Evolutionary conservation across 148 eudicot genomes (phyloP).

Genomic region (Chenopodium formosanum): DNA sequence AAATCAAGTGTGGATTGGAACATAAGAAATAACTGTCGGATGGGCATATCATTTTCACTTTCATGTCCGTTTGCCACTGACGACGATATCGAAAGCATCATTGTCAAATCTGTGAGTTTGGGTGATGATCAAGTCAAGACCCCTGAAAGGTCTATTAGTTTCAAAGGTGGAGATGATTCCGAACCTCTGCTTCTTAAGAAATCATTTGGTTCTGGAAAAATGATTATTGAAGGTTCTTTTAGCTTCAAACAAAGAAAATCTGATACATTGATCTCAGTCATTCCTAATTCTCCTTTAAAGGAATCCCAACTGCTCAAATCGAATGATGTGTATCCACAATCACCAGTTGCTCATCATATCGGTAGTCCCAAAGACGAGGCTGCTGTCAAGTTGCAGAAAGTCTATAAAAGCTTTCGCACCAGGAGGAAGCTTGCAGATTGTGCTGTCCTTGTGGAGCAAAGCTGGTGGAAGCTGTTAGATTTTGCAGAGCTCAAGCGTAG

Average conservation of each 20-base stretch:
- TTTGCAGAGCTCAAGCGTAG: slow-evolving; percentile 88
- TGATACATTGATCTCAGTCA: slow-evolving; percentile 34
- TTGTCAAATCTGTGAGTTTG: slow-evolving; percentile 47
- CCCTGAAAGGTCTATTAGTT: slow-evolving; percentile 47
- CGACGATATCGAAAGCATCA: slow-evolving; percentile 51
- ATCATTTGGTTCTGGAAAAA: slow-evolving; percentile 37
- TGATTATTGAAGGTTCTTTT: slow-evolving; percentile 50
- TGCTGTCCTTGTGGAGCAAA: slow-evolving; percentile 92
- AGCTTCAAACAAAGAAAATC: slow-evolving; percentile 42
- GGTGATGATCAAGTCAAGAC: slow-evolving; percentile 50
- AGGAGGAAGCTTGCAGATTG: slow-evolving; percentile 96
- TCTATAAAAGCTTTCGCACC: slow-evolving; percentile 92
- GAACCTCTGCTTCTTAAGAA: slow-evolving; percentile 39
- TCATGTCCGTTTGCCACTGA: slow-evolving; percentile 57
- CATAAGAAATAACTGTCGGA: slow-evolving; percentile 13
- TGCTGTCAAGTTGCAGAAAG: slow-evolving; percentile 91
- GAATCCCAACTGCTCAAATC: slow-evolving; percentile 19
- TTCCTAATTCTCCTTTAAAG: slow-evolving; percentile 12
- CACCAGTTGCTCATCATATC: slow-evolving; percentile 19
- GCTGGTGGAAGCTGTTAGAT: slow-evolving; percentile 97
- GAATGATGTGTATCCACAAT: background rate
- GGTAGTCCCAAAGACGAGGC: slow-evolving; percentile 74
- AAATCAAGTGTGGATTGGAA: background rate
- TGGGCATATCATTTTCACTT: slow-evolving; percentile 64
- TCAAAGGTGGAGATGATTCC: slow-evolving; percentile 40